Evolutionary conservation across 2,329 filamentous ascomycete genomes (phyloP), one percentile per base, ranked within the genome.

Genomic region (Diaporthe velutina): DNA sequence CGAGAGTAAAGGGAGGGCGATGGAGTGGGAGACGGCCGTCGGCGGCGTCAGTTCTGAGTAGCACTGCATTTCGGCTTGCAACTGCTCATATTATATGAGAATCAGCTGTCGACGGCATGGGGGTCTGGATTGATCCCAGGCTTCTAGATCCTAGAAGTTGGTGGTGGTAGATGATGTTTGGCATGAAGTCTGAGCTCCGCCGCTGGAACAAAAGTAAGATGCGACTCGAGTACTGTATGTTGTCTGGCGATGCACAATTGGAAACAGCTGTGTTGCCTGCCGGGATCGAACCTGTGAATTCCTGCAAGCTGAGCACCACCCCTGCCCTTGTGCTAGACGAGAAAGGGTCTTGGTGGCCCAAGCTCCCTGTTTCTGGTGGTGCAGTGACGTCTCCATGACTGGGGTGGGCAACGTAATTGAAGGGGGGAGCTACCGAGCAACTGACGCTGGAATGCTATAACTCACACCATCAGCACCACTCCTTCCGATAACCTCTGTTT

Each of bases 11-110:
- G 95, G 91, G 54, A 98, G 86, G 75, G 88, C 90, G 80, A 98
- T 86, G 77, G 96, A 95, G 86, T 98, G 94, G 81, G 95, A 96
- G 85, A 98, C 95, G 83, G 96, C 96, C 83, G 96, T 97, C 72
- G 97, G 96, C 87, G 96, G 94, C 83, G 95, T 92, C 83, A 99
- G 89, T 89, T 99, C 97, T 82, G 95, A 96, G 86, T 98, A 98
- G 89, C 95, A 98, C 91, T 98, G 96, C 96, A 98, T 98, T 28
- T 67, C 77, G 52, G 70, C 79, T 79, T 77, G 80, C 79, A 57
- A 57, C 52, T 60, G 73, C 19, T 77, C 79, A 81, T 81, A 74
- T 79, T 80, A 78, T 67, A 78, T 68, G 61, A 74, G 54, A 19
- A 64, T 54, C 54, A 74, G 64, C 64, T 52, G 30, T 55, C 25